Conservation (phyloP, 2,329 filamentous ascomycete genomes). For the Byssochlamys sp. region DNA sequence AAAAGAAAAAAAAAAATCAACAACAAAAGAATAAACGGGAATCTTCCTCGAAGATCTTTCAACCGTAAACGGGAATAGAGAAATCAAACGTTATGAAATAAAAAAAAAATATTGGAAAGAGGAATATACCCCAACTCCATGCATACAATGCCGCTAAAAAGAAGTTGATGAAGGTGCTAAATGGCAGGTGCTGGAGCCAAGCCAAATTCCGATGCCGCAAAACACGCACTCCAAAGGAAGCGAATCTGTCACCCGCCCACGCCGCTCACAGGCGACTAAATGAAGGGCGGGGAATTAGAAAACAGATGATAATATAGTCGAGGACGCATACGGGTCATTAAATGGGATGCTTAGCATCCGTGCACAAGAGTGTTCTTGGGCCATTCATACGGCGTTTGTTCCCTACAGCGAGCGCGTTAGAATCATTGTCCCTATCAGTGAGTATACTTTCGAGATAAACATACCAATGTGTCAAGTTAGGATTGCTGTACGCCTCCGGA, state of each 20-base stretch:
- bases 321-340: not conserved
- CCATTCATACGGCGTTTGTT: slow-evolving; percentile 12
- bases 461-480: slow-evolving; percentile 56
- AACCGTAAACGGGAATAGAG: not conserved
- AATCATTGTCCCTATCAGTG: not conserved
- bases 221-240: not conserved
- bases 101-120: not conserved
- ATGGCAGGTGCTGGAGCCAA: not conserved
- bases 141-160: not conserved
- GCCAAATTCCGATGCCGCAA: not conserved
- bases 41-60: not conserved
- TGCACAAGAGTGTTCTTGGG: slow-evolving; percentile 16
- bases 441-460: slow-evolving; percentile 5
- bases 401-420: slow-evolving; percentile 24
- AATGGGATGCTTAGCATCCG: slow-evolving; percentile 7
- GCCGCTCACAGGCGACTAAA: slow-evolving; percentile 41
- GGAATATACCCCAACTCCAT: not conserved
- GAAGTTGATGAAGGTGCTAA: not conserved
- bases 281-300: not conserved
- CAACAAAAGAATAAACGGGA: not conserved
- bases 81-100: not conserved
- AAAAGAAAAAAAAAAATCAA: no score
- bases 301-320: not conserved
- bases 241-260: not conserved
- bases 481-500: slow-evolving; percentile 51